Conservation (phyloP, 768 basidiomycete species). For the Astraeus odoratus region DNA sequence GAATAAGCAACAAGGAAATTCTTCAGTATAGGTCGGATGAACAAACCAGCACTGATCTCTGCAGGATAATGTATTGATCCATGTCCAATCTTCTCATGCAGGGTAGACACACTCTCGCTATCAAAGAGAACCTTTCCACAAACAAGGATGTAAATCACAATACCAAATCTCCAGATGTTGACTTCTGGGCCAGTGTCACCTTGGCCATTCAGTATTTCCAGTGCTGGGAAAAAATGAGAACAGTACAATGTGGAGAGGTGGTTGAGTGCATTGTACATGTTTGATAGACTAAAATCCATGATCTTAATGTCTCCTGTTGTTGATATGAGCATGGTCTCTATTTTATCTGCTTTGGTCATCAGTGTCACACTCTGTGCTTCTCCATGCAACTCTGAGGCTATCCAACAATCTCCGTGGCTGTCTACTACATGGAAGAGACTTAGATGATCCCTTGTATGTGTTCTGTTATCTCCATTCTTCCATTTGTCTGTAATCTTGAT, state of each 20-base stretch:
- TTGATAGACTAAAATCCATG: constrained; percentile 97
- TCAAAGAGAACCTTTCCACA: constrained; percentile 99
- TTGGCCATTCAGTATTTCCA: constrained; percentile 93
- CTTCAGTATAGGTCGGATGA: neutral
- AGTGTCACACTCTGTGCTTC: too few species aligned
- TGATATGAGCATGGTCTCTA: constrained; percentile 98
- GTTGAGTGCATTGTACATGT: constrained; percentile 76
- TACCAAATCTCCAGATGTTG: constrained; percentile 98
- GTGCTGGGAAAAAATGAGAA: constrained; percentile 96
- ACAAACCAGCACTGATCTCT: constrained; percentile 88
- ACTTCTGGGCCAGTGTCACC: constrained; percentile 97
- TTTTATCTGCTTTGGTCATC: too few species aligned
- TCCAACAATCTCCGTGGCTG: too few species aligned
- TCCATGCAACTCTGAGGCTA: too few species aligned
- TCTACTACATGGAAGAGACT: too few species aligned
- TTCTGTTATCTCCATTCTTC: too few species aligned
- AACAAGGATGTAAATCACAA: constrained; percentile 94
- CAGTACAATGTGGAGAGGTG: constrained; percentile 96
- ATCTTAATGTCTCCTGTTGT: constrained; percentile 99
- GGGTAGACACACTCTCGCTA: constrained; percentile 97
- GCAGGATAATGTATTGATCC: constrained; percentile 95
- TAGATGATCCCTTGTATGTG: too few species aligned
- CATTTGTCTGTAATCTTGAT: too few species aligned
- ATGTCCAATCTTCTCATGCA: constrained; percentile 98
- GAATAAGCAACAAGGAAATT: constrained; percentile 7